phyloP scores from a whole-genome alignment of 2,329 filamentous ascomycete genomes.

The Ophiostoma triangulosporum region DNA sequence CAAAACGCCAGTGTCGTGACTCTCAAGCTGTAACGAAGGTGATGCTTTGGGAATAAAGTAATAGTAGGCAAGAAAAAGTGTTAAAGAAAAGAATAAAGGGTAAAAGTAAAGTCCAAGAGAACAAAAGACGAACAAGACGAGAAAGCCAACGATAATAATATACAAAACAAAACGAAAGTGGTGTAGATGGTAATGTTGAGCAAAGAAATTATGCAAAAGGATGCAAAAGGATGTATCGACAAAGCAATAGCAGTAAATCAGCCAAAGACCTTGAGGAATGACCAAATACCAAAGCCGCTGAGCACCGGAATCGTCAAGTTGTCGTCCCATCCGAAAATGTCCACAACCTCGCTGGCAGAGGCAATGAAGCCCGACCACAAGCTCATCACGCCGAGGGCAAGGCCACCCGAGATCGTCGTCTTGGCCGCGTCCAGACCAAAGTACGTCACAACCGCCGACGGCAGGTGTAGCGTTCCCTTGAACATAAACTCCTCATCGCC shows the following conservation, averaged over 20 bases:
- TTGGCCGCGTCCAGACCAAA: constrained; percentile 25
- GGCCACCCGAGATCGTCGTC: constrained; percentile 50
- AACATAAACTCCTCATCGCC: constrained; percentile 73
- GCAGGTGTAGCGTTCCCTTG: constrained; percentile 60
- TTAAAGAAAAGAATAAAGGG: background rate
- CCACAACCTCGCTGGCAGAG: constrained; percentile 77
- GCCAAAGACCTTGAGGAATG: constrained; percentile 78
- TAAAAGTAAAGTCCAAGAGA: background rate
- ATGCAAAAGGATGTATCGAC: background rate
- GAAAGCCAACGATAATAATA: background rate
- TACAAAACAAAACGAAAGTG: background rate
- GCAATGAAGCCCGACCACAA: constrained; percentile 80
- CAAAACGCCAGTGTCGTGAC: background rate
- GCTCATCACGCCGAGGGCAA: constrained; percentile 70
- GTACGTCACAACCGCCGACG: constrained; percentile 33
- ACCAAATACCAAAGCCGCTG: constrained; percentile 79
- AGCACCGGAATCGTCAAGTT: constrained; percentile 93
- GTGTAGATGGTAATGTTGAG: background rate
- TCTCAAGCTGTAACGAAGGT: background rate
- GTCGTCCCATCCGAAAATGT: constrained; percentile 91
- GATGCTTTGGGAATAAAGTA: background rate
- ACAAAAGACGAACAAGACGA: background rate
- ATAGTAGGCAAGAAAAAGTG: background rate
- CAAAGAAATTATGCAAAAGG: background rate
- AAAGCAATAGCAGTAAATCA: constrained; percentile 19